Conservation (phyloP, 2,329 filamentous ascomycete species). For the Lizonia empirigonia region DNA sequence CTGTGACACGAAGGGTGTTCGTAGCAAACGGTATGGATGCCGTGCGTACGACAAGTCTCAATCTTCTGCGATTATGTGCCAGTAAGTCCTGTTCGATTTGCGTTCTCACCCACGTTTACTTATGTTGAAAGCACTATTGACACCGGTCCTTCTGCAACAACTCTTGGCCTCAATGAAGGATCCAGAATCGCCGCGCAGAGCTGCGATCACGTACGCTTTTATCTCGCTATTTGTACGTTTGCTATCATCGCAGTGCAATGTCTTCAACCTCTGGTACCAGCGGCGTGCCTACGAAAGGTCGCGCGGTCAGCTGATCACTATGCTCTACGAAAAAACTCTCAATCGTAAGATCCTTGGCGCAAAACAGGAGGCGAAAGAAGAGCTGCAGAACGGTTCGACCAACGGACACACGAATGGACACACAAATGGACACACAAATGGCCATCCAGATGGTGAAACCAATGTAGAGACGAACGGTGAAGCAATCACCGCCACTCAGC, state of each 20-base stretch:
- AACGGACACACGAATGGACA: conserved; percentile 18
- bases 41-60: conserved; percentile 68
- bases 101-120: not conserved
- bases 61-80: conserved; percentile 65
- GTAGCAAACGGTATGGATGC: conserved; percentile 81
- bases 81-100: conserved; percentile 47
- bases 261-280: conserved; percentile 80
- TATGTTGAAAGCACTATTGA: conserved; percentile 47
- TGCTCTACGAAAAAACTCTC: conserved; percentile 79
- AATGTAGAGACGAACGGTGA: conserved; percentile 14
- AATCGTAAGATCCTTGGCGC: conserved; percentile 61
- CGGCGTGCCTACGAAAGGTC: conserved; percentile 83
- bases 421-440: conserved; percentile 15
- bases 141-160: conserved; percentile 73
- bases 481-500: conserved; percentile 3
- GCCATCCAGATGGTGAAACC: conserved; percentile 21
- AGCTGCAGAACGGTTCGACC: conserved; percentile 24
- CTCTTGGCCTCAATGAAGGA: conserved; percentile 71
- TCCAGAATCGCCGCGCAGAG: conserved; percentile 55
- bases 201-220: conserved; percentile 69
- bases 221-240: conserved; percentile 67
- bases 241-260: conserved; percentile 66
- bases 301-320: conserved; percentile 83
- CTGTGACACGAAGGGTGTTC: conserved; percentile 71
- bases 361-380: conserved; percentile 40